A percentile compares a stretch with the other conserved stretches of the same genome.
phyloP scores from a whole-genome alignment of 2,329 filamentous ascomycete species.

The Hortaea werneckii region DNA sequence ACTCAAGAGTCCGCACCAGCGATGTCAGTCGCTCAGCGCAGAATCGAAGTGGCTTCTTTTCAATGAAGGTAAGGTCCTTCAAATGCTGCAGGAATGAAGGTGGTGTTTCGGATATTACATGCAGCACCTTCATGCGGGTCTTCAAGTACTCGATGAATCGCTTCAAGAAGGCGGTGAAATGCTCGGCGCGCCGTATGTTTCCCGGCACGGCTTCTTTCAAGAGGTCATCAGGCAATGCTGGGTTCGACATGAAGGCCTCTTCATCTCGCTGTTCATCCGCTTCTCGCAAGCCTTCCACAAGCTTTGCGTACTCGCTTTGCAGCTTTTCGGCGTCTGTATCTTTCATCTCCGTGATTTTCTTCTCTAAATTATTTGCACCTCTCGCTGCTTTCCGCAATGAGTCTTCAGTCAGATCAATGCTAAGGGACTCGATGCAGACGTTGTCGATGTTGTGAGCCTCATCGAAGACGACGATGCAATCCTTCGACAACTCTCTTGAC shows the following conservation, averaged over 20 bases:
- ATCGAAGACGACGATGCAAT: conserved; percentile 97
- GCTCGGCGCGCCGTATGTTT: conserved; percentile 90
- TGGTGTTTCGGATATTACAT: conserved; percentile 94
- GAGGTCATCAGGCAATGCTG: conserved; percentile 84
- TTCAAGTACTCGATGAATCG: conserved; percentile 92
- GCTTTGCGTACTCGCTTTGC: conserved; percentile 88
- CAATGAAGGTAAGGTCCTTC: conserved; percentile 93
- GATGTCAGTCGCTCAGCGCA: conserved; percentile 92
- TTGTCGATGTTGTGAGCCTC: conserved; percentile 99
- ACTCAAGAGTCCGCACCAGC: conserved; percentile 83
- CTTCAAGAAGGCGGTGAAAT: conserved; percentile 90
- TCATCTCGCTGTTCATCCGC: conserved; percentile 85
- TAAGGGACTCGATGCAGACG: conserved; percentile 94
- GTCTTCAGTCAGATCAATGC: conserved; percentile 93
- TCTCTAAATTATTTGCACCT: conserved; percentile 82
- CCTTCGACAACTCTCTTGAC: conserved; percentile 90
- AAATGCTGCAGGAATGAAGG: conserved; percentile 87
- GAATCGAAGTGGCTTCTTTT: conserved; percentile 87
- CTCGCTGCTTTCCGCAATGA: conserved; percentile 82
- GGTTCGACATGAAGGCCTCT: conserved; percentile 95
- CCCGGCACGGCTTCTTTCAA: conserved; percentile 93
- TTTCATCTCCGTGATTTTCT: conserved; percentile 88
- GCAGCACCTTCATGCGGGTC: conserved; percentile 95
- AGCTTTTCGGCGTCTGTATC: conserved; percentile 90
- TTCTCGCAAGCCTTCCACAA: conserved; percentile 82